Percentiles rank a stretch among this genome's conserved stretches.
Conservation (phyloP, 352 stramenopile genomes). For the Labyrinthula sp. region DNA sequence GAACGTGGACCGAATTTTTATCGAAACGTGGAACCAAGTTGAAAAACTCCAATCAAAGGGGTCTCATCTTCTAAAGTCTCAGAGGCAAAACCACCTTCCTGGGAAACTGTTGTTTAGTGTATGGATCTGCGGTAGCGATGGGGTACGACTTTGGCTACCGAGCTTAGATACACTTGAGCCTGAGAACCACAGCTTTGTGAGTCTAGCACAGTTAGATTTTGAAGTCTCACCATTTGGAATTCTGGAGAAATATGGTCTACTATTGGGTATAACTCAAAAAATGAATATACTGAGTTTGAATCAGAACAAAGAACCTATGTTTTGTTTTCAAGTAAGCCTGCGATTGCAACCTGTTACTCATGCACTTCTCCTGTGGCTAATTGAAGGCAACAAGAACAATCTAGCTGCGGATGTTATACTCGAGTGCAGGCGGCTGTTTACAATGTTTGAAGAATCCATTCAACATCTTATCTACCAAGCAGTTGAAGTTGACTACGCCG, state of each 20-base stretch:
- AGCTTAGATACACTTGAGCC: no score
- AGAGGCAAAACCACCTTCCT: constrained; percentile 5
- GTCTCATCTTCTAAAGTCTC: not conserved
- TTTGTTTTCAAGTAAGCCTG: constrained; percentile 17
- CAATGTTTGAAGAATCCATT: constrained; percentile 12
- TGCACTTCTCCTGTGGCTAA: constrained; percentile 13
- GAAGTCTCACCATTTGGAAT: constrained; percentile 19
- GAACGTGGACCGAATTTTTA: not conserved
- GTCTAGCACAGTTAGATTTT: no score
- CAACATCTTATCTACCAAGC: no score
- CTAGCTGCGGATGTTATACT: constrained; percentile 16
- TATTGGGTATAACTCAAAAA: constrained; percentile 24
- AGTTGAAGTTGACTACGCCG: no score
- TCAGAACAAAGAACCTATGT: constrained; percentile 9
- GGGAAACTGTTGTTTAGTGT: constrained; percentile 13
- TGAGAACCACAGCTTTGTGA: no score
- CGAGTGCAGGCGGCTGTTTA: constrained; percentile 20
- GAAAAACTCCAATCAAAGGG: not conserved
- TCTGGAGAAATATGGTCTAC: constrained; percentile 17
- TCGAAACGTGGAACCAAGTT: not conserved
- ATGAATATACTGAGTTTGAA: constrained; percentile 5
- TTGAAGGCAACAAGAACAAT: constrained; percentile 2
- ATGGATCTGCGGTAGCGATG: constrained; percentile 7
- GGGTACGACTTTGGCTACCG: constrained; percentile 15
- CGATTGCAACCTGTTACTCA: constrained; percentile 15